Evolutionary conservation across 139 green algal genomes (phyloP).

Genomic region (Parachlorella kessleri): DNA sequence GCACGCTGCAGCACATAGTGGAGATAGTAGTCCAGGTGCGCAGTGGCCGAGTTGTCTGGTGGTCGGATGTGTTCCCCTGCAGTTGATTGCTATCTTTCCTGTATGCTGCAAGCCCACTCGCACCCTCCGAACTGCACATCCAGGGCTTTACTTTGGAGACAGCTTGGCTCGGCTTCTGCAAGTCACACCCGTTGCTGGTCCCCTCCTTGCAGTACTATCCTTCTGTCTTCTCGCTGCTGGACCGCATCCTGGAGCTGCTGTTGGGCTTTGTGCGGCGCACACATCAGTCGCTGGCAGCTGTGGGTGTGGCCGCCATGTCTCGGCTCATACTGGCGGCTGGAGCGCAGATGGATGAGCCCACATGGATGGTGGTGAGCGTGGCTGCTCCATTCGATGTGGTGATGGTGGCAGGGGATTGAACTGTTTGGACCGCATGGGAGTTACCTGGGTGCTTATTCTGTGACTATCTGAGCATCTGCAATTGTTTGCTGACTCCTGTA

Average conservation of each 20-base stretch:
- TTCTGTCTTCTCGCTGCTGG: conserved; percentile 52
- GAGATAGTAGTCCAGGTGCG: conserved; percentile 86
- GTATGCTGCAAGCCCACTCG: too few relatives aligned
- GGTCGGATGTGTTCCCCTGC: too few relatives aligned
- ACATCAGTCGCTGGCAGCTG: conserved; percentile 88
- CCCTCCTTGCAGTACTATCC: not conserved
- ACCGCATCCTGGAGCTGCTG: conserved; percentile 79
- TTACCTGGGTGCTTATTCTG: too few relatives aligned
- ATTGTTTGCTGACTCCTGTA: too few relatives aligned
- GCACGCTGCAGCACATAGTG: conserved; percentile 94
- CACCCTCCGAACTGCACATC: too few relatives aligned
- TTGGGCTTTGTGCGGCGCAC: conserved; percentile 78
- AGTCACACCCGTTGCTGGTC: too few relatives aligned
- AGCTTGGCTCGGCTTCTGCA: too few relatives aligned
- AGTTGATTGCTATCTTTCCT: too few relatives aligned
- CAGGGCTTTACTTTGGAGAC: too few relatives aligned
- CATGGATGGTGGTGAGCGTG: conserved; percentile 57
- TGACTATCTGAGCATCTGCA: too few relatives aligned
- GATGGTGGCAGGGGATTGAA: not conserved
- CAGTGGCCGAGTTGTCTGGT: not conserved
- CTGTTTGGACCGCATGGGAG: too few relatives aligned
- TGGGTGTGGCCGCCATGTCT: conserved; percentile 88
- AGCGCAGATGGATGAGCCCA: conserved; percentile 43
- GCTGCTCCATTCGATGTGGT: conserved; percentile 8
- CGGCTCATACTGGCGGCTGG: conserved; percentile 70